These are phyloP conservation scores for Ophiostoma novo-ulmi DNA, from an alignment of 2,329 filamentous ascomycete genomes.

Conservation along the genomic window DNA sequence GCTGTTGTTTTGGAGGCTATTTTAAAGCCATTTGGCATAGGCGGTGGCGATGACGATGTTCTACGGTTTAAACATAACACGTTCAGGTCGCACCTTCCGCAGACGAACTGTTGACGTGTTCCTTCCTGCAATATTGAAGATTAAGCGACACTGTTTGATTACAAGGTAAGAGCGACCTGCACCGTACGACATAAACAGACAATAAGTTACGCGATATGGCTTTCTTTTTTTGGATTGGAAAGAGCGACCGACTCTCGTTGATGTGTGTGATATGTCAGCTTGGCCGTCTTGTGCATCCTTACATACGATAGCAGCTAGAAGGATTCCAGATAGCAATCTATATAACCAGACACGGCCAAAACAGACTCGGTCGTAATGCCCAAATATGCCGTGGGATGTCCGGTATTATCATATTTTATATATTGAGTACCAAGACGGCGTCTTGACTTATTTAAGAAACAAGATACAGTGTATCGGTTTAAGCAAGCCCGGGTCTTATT, in stretches of 20 bases:
- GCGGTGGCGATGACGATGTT: background rate
- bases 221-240: background rate
- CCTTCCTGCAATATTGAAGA: background rate
- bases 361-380: background rate
- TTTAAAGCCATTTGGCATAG: background rate
- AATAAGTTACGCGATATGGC: background rate
- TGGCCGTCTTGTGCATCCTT: background rate
- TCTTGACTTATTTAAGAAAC: background rate
- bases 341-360: background rate
- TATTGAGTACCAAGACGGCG: background rate
- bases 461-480: background rate
- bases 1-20: conserved; percentile 8
- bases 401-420: background rate
- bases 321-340: background rate
- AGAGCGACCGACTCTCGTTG: too few species aligned
- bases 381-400: background rate
- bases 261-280: too few species aligned
- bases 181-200: background rate
- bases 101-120: background rate
- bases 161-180: background rate
- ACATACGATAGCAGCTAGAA: background rate
- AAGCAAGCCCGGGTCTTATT: background rate
- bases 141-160: background rate
- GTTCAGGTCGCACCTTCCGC: background rate
- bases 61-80: background rate